Percentiles rank a stretch among this genome's conserved stretches.
phyloP scores from a whole-genome alignment of 2,329 filamentous ascomycete species.

The Aspergillus terreus region DNA sequence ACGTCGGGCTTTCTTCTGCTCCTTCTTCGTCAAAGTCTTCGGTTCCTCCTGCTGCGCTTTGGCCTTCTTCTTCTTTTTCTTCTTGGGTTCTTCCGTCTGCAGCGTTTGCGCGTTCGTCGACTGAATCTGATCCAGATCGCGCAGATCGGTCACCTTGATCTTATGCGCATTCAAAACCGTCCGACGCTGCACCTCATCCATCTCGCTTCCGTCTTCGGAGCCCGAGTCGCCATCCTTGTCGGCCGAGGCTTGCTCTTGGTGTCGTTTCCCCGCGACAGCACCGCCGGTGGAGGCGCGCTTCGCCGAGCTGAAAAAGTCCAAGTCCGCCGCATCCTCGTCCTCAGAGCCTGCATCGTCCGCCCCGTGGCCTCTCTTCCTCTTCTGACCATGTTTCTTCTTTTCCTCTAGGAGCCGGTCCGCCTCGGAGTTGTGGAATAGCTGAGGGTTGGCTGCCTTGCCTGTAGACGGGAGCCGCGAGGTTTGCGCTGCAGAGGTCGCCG shows the following conservation, averaged over 20 bases:
- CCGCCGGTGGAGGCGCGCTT: conserved; percentile 22
- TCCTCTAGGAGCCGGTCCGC: conserved; percentile 26
- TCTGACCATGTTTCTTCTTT: conserved; percentile 26
- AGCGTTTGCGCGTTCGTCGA: conserved; percentile 11
- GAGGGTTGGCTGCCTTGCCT: conserved; percentile 36
- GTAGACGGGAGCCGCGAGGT: conserved; percentile 36
- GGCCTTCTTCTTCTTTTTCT: conserved; percentile 55
- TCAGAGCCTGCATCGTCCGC: conserved; percentile 17
- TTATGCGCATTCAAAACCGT: conserved; percentile 74
- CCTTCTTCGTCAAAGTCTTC: conserved; percentile 42
- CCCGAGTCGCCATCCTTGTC: conserved; percentile 22
- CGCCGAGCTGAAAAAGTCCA: conserved; percentile 36
- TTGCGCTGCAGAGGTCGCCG: conserved; percentile 20
- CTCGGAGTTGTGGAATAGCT: conserved; percentile 33
- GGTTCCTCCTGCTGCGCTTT: conserved; percentile 42
- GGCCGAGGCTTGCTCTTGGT: conserved; percentile 13
- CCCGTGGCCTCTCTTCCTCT: conserved; percentile 34
- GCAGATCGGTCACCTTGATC: conserved; percentile 77
- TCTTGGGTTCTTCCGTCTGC: conserved; percentile 36
- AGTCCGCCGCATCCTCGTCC: conserved; percentile 22
- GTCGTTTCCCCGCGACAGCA: background rate
- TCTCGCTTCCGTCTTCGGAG: conserved; percentile 21
- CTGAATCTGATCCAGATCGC: conserved; percentile 42
- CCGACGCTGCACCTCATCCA: conserved; percentile 69
- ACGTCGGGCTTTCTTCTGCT: conserved; percentile 50